These are phyloP conservation scores for Crithidia sp. DNA, from an alignment of 208 protist genomes.

Conservation along the genomic window DNA sequence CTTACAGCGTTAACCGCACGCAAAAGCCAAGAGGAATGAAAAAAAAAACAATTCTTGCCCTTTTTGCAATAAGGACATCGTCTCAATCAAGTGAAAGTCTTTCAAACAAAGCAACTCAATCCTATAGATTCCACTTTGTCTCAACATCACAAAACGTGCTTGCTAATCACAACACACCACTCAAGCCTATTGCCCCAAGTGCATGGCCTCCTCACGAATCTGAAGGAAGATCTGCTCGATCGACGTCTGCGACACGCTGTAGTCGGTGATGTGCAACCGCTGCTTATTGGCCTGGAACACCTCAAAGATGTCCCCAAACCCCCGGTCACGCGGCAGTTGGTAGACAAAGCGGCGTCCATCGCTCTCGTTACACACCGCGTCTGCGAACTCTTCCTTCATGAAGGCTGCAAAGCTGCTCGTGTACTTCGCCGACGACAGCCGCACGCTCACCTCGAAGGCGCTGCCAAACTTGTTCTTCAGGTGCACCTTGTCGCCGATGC, in stretches of 20 bases:
- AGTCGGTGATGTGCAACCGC: constrained; percentile 61
- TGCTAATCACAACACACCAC: no score
- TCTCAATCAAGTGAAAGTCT: no score
- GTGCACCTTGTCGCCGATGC: constrained; percentile 81
- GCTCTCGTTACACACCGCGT: constrained; percentile 27
- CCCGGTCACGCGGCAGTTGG: constrained; percentile 30
- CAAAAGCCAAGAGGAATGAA: no score
- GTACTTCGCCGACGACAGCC: constrained; percentile 26
- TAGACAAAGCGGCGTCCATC: constrained; percentile 44
- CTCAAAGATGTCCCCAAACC: constrained; percentile 41
- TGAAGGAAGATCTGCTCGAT: constrained; percentile 83
- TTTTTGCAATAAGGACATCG: no score
- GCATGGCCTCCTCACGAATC: not conserved
- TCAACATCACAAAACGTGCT: no score
- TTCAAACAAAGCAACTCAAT: no score
- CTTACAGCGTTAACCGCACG: no score
- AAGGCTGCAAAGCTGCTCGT: constrained; percentile 30
- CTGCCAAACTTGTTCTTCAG: constrained; percentile 87
- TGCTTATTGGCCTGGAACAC: constrained; percentile 37
- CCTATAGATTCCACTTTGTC: no score
- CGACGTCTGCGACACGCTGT: constrained; percentile 75
- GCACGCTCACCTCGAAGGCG: constrained; percentile 63
- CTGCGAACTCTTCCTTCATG: constrained; percentile 34
- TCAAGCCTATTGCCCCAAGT: not conserved
- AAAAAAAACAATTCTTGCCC: no score